Percentiles rank a stretch among this genome's conserved stretches.
Conservation (phyloP, 2,329 filamentous ascomycete species). For the Lasiodiplodia citricola region DNA sequence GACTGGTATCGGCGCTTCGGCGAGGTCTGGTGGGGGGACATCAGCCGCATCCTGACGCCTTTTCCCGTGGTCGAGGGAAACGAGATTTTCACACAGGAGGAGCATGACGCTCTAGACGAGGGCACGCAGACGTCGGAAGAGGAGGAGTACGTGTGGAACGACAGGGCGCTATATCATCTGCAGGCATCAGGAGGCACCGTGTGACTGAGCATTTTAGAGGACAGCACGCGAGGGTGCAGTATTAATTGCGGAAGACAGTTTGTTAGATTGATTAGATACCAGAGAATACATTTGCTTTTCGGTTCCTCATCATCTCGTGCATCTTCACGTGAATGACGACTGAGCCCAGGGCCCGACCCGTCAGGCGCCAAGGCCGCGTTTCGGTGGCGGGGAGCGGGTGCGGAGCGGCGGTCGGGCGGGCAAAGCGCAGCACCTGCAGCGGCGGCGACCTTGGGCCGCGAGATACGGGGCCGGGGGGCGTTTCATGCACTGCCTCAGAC, state of each 20-base stretch:
- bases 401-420: slow-evolving; percentile 13
- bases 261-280: slow-evolving; percentile 19
- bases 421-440: not conserved
- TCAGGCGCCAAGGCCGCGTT: slow-evolving; percentile 16
- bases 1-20: slow-evolving; percentile 47
- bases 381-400: slow-evolving; percentile 20
- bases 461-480: not conserved
- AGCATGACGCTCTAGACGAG: slow-evolving; percentile 41
- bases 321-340: not conserved
- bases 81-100: slow-evolving; percentile 48
- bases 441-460: not conserved
- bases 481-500: not conserved
- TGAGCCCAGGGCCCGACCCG: not conserved
- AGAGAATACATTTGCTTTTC: not conserved
- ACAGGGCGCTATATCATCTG: slow-evolving; percentile 34
- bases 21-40: slow-evolving; percentile 49
- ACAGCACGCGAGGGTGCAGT: slow-evolving; percentile 9
- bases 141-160: slow-evolving; percentile 37
- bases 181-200: slow-evolving; percentile 31
- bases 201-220: slow-evolving; percentile 6
- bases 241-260: not conserved
- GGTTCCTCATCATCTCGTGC: not conserved
- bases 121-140: slow-evolving; percentile 18
- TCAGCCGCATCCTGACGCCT: slow-evolving; percentile 44
- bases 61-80: slow-evolving; percentile 47